A percentile compares a stretch with the other conserved stretches of the same genome.
These are phyloP conservation scores for Liriodendron chinense DNA, from an alignment of 164 flowering plant genomes.

Conservation along the genomic window DNA sequence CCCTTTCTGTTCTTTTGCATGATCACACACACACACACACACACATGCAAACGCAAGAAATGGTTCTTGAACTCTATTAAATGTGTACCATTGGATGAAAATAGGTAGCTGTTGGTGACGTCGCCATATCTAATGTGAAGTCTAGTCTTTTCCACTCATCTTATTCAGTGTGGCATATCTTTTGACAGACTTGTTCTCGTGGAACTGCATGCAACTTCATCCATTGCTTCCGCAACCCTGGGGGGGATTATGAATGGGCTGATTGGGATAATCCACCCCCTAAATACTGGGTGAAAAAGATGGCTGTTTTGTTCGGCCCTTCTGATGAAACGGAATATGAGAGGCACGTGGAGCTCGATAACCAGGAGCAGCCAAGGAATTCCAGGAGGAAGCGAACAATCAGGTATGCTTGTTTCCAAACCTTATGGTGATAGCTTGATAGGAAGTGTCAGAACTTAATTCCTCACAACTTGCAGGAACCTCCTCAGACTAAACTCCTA, in stretches of 20 bases:
- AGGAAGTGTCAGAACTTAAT: not conserved
- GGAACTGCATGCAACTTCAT: slow-evolving; percentile 92
- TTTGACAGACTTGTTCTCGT: slow-evolving; percentile 72
- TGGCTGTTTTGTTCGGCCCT: slow-evolving; percentile 80
- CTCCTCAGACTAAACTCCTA: not conserved
- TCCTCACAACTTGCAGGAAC: not conserved
- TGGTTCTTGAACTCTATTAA: too few species aligned
- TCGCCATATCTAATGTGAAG: not conserved
- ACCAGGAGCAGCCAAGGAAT: slow-evolving; percentile 15
- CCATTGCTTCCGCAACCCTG: slow-evolving; percentile 94
- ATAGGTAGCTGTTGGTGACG: too few species aligned
- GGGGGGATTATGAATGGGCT: slow-evolving; percentile 99
- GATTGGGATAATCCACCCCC: slow-evolving; percentile 96
- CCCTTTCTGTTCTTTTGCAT: not conserved
- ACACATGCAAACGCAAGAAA: too few species aligned
- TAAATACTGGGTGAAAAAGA: slow-evolving; percentile 68
- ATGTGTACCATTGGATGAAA: too few species aligned
- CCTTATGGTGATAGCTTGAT: not conserved
- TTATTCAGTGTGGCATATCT: not conserved
- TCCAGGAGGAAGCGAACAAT: slow-evolving; percentile 19
- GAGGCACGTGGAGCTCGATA: slow-evolving; percentile 27
- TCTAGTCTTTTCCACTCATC: not conserved
- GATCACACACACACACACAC: too few species aligned
- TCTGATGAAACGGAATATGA: slow-evolving; percentile 40
- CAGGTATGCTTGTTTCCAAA: slow-evolving; percentile 28